Evolutionary conservation across 2,329 filamentous ascomycete species (phyloP), one percentile per base, ranked within the genome.

Genomic region (Cladosporium sp.): DNA sequence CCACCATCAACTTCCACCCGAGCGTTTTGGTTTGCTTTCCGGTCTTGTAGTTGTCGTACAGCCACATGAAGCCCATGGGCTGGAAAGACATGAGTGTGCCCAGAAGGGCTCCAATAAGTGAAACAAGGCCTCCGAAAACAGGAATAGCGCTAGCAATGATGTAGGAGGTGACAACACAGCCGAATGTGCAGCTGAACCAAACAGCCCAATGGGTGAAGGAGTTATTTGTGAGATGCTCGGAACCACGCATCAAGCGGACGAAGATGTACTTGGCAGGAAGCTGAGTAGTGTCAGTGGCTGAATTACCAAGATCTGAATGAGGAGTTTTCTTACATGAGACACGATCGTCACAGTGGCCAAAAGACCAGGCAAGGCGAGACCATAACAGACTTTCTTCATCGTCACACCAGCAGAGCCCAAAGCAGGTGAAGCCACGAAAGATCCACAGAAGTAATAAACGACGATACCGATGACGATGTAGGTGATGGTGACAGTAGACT

Each of bases 21-120:
- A 45, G 33, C 7, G 40, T 39, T 15, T 50, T 48, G 9, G n/a
- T 32, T 18, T 49, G 27, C 15, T 54, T 46, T 16, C 16, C 42
- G 25, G 12, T 15, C 32, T 50, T 50, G 27, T 30, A 46, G 29
- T 50, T 40, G 39, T 49, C 29, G 43, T 51, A 54, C 15, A 54
- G 40, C 43, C 40, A 69, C 7, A 72, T 69, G 13, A 63, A 65
- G 4, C 72, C 66, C 16, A 64, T 66, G 2, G 71, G 66, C 0
- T 74, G 73, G 3, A 77, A 69, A 3, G 72, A 72, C 51, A 78
- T 69, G 29, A 78, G 61, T 53, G 76, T 76, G 30, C 75, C 68
- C 20, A 70, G 47, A 53, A 77, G 76, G 36, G 73, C 75, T 38
- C 72, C 50, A 22, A 78, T 64, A n/a, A 78, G 64, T 6, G 76